phyloP scores from a whole-genome alignment of 306 rosid genomes.

The Amphicarpaea edgeworthii region DNA sequence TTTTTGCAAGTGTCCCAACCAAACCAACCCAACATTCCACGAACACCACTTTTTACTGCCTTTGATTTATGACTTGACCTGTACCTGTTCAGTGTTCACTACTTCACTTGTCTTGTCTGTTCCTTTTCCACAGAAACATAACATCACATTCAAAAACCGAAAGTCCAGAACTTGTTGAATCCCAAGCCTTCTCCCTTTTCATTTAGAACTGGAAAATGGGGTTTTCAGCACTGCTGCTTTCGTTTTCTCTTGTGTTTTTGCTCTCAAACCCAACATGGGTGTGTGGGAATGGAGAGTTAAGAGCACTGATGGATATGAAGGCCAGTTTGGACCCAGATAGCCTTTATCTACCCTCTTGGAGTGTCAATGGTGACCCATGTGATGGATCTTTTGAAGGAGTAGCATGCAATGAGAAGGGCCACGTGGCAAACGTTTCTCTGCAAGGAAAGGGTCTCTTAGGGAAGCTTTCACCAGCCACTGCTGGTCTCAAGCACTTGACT shows the following conservation, averaged over 20 bases:
- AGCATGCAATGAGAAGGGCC: constrained; percentile 72
- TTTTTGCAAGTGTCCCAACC: constrained; percentile 13
- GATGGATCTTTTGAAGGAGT: constrained; percentile 69
- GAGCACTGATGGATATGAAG: constrained; percentile 69
- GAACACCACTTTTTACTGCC: constrained; percentile 8
- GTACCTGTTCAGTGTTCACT: constrained; percentile 4
- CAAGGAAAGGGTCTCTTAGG: constrained; percentile 83
- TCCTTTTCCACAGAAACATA: constrained; percentile 33
- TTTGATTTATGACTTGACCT: constrained; percentile 17
- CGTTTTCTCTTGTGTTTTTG: constrained; percentile 50
- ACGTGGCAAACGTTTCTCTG: constrained; percentile 69
- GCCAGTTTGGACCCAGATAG: constrained; percentile 68
- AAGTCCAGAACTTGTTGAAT: not conserved
- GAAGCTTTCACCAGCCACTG: constrained; percentile 71
- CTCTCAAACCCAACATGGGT: constrained; percentile 52
- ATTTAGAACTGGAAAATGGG: constrained; percentile 53
- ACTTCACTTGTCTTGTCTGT: constrained; percentile 26
- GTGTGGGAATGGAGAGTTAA: constrained; percentile 61
- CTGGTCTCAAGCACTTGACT: constrained; percentile 70
- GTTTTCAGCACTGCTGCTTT: constrained; percentile 30
- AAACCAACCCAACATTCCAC: constrained; percentile 14
- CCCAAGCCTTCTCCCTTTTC: constrained; percentile 9
- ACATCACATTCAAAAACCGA: constrained; percentile 28
- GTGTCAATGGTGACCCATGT: constrained; percentile 61
- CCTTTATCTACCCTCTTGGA: constrained; percentile 68